Percentiles rank a stretch among this genome's conserved stretches.
Conservation (phyloP, 1,284 basidiomycete genomes). For the Rugosomyces carneus region DNA sequence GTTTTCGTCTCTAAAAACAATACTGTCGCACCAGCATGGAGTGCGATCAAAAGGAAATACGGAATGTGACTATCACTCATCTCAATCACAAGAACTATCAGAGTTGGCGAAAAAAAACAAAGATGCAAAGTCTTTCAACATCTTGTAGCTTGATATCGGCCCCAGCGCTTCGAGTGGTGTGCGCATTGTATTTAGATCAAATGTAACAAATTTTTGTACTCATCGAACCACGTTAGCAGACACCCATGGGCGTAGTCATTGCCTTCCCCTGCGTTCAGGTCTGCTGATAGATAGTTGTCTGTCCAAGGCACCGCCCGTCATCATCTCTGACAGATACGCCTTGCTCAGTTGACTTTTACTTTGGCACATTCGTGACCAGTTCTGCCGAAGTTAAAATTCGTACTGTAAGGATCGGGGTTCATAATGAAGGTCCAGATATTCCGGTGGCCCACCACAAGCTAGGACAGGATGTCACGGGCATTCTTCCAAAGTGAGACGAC, state of each 20-base stretch:
- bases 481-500: no score
- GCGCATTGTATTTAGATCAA: not conserved
- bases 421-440: not conserved
- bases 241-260: not conserved
- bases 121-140: not conserved
- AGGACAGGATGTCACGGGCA: no score
- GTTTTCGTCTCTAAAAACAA: constrained; percentile 53
- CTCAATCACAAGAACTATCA: not conserved
- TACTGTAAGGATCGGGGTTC: not conserved
- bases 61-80: constrained; percentile 32
- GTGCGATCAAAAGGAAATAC: constrained; percentile 65
- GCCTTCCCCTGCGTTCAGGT: not conserved
- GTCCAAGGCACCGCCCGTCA: not conserved
- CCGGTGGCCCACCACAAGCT: no score
- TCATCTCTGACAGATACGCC: not conserved
- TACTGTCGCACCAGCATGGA: constrained; percentile 58
- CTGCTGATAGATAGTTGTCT: not conserved
- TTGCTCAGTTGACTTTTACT: not conserved
- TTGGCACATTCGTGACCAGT: not conserved
- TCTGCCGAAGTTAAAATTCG: not conserved
- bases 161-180: not conserved
- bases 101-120: not conserved
- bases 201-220: not conserved
- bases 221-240: not conserved
- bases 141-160: not conserved